Base-by-base conservation (phyloP, 371 early-diverging fungal species). In the Mucor indicus region DNA sequence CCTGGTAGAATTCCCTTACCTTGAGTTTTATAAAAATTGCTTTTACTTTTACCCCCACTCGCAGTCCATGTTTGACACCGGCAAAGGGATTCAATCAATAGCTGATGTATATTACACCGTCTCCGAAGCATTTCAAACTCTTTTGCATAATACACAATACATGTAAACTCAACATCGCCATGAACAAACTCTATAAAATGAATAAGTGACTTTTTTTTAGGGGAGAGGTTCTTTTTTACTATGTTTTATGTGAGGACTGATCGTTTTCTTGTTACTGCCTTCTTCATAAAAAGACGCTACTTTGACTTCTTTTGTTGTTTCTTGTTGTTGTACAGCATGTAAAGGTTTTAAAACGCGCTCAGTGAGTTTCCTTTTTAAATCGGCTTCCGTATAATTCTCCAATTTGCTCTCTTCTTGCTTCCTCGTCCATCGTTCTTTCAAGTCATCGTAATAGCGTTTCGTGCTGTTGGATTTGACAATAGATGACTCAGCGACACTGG, bases 61-160 rank as follows among this genome's bases (percentile, higher is more conserved):
- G 90, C 85, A 15, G 81, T 67, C 87, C 93, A 94, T 12, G 68
- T 45, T 24, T 72, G 62, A 61, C 96, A 96, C 23, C 95, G 80
- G 19, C 87, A 66, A 5, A 96, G 75, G 0, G 90, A 90, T 57
- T 89, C 83, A 9, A 92, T 73, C 57, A 79, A 89, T 29, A 73
- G 53, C 55, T 83, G 86, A 30, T 90, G 86, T 38, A 90, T 81
- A 11, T 85, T 87, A 49, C 92, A 91, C 51, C 81, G 77, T 6
- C 84, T 78, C 11, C 96, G 80, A 39, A 96, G 70, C 0, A 74
- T 77, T 50, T 93, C 92, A 64, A 96, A 96, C 62, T 94, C 87
- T 47, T 81, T 81, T 0, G 92, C 91, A 64, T 83, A 95, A 52
- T 85, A 95, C 1, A 93, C 80, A 23, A 81, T 86, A 67, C 95